phyloP scores from a whole-genome alignment of 2,329 filamentous ascomycete species.

The Sporothrix dimorphospora region DNA sequence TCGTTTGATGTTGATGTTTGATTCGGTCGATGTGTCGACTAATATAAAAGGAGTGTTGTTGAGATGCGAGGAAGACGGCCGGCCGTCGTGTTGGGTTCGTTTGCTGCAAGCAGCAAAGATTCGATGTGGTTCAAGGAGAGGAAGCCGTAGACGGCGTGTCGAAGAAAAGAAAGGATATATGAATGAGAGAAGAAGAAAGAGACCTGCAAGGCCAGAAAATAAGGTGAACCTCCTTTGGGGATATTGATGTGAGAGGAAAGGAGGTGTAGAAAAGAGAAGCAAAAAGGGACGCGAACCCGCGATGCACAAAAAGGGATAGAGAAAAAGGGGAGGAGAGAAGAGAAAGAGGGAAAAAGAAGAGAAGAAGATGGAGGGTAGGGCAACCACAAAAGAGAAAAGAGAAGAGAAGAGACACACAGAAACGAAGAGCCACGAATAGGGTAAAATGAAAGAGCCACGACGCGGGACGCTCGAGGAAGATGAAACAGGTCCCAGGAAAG shows the following conservation, averaged over 20 bases:
- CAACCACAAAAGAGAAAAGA: conserved; percentile 29
- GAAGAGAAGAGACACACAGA: conserved; percentile 27
- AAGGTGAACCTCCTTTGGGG: conserved; percentile 7
- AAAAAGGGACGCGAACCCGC: conserved; percentile 23
- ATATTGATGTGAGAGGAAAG: not conserved
- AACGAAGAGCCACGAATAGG: not conserved
- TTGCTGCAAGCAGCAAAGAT: not conserved
- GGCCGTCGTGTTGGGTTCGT: conserved; percentile 2
- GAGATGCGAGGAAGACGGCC: conserved; percentile 14
- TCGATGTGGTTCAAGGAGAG: conserved; percentile 10
- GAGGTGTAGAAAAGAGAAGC: conserved; percentile 15
- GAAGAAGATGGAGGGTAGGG: conserved; percentile 24
- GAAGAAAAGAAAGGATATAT: not conserved
- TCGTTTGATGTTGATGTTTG: not conserved
- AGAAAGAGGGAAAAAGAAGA: conserved; percentile 14
- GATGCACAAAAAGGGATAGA: conserved; percentile 20
- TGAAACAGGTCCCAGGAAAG: conserved; percentile 20
- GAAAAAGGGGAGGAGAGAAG: conserved; percentile 16
- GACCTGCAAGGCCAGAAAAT: conserved; percentile 18
- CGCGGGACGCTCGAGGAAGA: conserved; percentile 19
- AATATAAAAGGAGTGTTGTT: not conserved
- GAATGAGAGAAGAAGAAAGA: not conserved
- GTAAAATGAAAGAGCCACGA: conserved; percentile 15
- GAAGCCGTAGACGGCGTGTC: conserved; percentile 8
- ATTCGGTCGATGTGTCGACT: not conserved